Conservation (phyloP, 164 flowering plant species). For the Tinospora cordifolia region DNA sequence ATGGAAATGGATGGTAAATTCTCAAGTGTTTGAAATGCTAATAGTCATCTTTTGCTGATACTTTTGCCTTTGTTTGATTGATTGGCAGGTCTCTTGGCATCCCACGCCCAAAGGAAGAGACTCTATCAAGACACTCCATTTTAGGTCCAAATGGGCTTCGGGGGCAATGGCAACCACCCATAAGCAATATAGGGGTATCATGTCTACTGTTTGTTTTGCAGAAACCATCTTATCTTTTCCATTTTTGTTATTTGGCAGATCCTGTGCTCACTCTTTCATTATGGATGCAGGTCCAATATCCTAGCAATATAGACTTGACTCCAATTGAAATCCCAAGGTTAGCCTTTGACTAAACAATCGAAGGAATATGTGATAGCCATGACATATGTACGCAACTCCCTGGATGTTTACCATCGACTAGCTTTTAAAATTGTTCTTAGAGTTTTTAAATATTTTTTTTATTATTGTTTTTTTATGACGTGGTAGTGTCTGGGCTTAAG, state of each 20-base stretch:
- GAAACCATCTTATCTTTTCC: not conserved
- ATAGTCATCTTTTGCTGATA: not conserved
- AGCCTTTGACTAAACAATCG: conserved; percentile 5
- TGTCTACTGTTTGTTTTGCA: conserved; percentile 4
- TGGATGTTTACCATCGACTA: no score
- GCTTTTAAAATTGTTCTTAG: no score
- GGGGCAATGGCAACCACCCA: conserved; percentile 82
- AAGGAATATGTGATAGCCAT: not conserved
- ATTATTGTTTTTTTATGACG: no score
- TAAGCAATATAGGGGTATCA: conserved; percentile 50
- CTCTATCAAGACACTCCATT: conserved; percentile 82
- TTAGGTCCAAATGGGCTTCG: conserved; percentile 85
- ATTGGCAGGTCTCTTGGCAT: conserved; percentile 47
- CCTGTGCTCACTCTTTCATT: conserved; percentile 18
- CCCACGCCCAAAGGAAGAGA: conserved; percentile 73
- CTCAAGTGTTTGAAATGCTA: not conserved
- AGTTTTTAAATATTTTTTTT: no score
- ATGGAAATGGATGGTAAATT: not conserved
- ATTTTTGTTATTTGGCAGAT: not conserved
- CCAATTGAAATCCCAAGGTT: conserved; percentile 81
- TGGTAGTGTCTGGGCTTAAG: no score
- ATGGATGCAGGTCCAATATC: conserved; percentile 62
- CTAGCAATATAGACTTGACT: conserved; percentile 61
- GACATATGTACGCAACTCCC: no score
- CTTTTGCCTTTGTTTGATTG: conserved; percentile 6